These are phyloP conservation scores for Speleostelium caveatum DNA, from an alignment of 78 protist genomes.

Conservation along the genomic window DNA sequence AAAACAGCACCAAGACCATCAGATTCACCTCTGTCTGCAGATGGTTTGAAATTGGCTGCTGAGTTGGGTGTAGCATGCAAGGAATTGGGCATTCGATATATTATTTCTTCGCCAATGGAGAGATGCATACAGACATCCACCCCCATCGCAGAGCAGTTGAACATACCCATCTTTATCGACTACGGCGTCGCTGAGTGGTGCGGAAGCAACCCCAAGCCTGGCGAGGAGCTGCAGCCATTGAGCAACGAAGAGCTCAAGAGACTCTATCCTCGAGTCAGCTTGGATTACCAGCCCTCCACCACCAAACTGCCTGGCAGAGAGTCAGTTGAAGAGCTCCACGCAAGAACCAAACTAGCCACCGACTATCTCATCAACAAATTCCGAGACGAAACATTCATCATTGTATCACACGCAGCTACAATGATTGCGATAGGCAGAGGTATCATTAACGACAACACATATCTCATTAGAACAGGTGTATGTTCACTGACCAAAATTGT, in stretches of 20 bases:
- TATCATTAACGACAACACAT: conserved; percentile 9
- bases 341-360: conserved; percentile 14
- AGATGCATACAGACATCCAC: conserved; percentile 72
- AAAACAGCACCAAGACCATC: conserved; percentile 62
- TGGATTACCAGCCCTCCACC: conserved; percentile 38
- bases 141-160: conserved; percentile 48
- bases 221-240: conserved; percentile 22
- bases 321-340: conserved; percentile 13
- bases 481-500: conserved; percentile 46
- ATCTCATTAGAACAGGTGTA: conserved; percentile 65
- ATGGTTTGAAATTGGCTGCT: conserved; percentile 45
- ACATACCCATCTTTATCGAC: conserved; percentile 53
- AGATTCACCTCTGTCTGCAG: conserved; percentile 60
- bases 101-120: conserved; percentile 66
- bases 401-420: conserved; percentile 77
- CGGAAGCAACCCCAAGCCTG: conserved; percentile 28
- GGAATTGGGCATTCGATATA: conserved; percentile 20
- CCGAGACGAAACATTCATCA: conserved; percentile 15
- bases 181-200: conserved; percentile 57
- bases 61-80: conserved; percentile 34
- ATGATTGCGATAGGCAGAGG: conserved; percentile 64
- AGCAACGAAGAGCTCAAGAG: conserved; percentile 16
- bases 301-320: conserved; percentile 26
- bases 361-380: neutral
- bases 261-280: conserved; percentile 21